phyloP scores from a whole-genome alignment of 208 protist genomes.

The Leishmania mexicana region DNA sequence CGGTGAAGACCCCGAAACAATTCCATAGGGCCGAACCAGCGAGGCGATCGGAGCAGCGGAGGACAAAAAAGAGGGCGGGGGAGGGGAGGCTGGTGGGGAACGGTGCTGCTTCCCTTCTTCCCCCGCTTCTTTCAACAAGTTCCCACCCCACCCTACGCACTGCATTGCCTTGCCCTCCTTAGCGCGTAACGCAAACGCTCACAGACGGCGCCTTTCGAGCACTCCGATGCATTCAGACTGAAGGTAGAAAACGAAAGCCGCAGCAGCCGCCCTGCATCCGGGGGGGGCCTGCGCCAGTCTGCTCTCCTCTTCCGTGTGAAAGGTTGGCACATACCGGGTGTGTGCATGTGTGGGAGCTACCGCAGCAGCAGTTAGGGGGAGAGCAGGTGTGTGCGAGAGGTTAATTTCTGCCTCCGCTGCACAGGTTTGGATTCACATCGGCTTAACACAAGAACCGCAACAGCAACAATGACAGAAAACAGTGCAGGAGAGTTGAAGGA shows the following conservation, averaged over 20 bases:
- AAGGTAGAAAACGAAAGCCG: no score
- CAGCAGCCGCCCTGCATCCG: background rate
- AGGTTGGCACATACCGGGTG: background rate
- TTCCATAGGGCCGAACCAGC: slow-evolving; percentile 49
- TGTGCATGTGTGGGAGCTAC: background rate
- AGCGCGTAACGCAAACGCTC: no score
- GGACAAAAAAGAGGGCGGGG: no score
- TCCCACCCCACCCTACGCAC: no score
- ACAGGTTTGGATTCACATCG: background rate
- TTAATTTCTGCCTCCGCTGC: background rate
- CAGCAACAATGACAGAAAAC: background rate
- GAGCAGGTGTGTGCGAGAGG: background rate
- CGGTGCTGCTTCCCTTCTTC: background rate
- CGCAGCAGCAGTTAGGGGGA: background rate
- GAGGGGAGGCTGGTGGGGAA: background rate
- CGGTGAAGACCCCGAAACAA: slow-evolving; percentile 84
- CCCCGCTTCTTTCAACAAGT: background rate
- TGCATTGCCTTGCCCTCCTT: background rate
- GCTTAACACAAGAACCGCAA: background rate
- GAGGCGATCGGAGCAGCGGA: background rate
- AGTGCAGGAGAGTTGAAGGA: background rate
- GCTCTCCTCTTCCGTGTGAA: background rate
- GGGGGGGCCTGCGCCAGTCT: background rate
- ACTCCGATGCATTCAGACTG: background rate
- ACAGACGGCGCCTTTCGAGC: background rate